phyloP scores from a whole-genome alignment of 371 early-diverging fungal genomes.

The Syncephalastrum sp. region DNA sequence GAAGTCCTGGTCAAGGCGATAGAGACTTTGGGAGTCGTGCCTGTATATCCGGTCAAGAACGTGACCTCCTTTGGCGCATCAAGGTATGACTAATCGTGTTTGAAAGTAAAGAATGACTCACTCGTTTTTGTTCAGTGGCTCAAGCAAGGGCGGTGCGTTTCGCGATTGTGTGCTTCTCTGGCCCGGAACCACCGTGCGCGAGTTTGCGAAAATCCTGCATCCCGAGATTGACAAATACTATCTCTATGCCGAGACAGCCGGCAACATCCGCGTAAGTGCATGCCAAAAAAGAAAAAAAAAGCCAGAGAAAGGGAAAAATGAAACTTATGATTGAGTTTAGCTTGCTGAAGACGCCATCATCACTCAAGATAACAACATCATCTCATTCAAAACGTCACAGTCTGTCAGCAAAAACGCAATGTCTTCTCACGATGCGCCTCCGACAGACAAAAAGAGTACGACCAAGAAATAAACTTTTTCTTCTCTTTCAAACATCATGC shows the following conservation, averaged over 20 bases:
- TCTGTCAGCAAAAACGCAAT: constrained; percentile 12
- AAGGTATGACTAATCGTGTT: constrained; percentile 19
- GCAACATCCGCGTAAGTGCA: constrained; percentile 60
- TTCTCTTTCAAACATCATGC: no score
- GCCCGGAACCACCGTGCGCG: constrained; percentile 70
- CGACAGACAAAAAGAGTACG: no score
- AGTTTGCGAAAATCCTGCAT: constrained; percentile 69
- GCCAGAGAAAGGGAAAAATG: no score
- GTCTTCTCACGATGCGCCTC: no score
- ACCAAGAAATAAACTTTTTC: no score
- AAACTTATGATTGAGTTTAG: constrained; percentile 21
- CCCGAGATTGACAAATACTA: constrained; percentile 66
- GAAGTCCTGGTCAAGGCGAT: constrained; percentile 64
- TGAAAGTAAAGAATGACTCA: background rate
- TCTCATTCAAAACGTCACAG: constrained; percentile 62
- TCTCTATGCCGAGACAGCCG: constrained; percentile 73
- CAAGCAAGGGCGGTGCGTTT: constrained; percentile 53
- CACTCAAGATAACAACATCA: constrained; percentile 55
- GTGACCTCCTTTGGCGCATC: constrained; percentile 58
- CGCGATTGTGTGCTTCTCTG: constrained; percentile 70
- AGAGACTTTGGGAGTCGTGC: constrained; percentile 61
- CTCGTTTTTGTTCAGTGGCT: constrained; percentile 1
- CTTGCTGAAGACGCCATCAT: constrained; percentile 62
- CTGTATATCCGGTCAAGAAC: constrained; percentile 75
- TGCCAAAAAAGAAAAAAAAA: no score